phyloP scores from a whole-genome alignment of 2,329 filamentous ascomycete genomes.

The Neopestalotiopsis clavispora region DNA sequence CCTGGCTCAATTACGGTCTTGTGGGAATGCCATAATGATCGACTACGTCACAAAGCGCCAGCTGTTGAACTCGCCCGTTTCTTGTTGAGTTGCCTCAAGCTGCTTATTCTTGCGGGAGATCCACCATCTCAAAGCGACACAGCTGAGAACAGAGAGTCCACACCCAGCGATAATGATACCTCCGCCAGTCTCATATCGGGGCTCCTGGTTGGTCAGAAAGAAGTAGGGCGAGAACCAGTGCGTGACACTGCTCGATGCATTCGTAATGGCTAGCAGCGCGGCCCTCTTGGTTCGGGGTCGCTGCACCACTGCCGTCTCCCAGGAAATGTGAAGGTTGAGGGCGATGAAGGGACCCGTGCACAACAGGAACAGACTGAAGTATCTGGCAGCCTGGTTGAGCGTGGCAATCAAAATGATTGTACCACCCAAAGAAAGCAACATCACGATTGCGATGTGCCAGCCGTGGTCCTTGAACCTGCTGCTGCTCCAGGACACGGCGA shows the following conservation, averaged over 20 bases:
- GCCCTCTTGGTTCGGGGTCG: conserved; percentile 45
- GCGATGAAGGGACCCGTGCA: conserved; percentile 43
- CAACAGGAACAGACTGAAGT: conserved; percentile 46
- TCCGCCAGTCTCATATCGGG: conserved; percentile 35
- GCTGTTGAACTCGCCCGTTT: conserved; percentile 6
- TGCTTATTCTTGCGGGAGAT: conserved; percentile 31
- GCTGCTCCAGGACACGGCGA: conserved; percentile 43
- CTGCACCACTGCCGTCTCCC: conserved; percentile 47
- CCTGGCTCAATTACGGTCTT: no score
- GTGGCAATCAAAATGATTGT: no score
- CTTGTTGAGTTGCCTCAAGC: conserved; percentile 23
- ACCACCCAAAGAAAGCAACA: conserved; percentile 20
- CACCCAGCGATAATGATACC: conserved; percentile 34
- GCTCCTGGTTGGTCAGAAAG: conserved; percentile 34
- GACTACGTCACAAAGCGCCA: no score
- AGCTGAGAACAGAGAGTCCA: conserved; percentile 26
- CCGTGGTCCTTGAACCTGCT: conserved; percentile 43
- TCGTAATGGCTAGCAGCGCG: conserved; percentile 47
- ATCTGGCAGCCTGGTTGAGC: conserved; percentile 37
- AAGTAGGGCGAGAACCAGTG: conserved; percentile 50
- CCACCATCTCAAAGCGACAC: conserved; percentile 28
- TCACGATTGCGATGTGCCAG: conserved; percentile 45
- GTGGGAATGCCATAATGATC: no score
- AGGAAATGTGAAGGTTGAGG: conserved; percentile 45
- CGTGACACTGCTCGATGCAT: conserved; percentile 42